Conservation (phyloP, 2,329 filamentous ascomycete species). For the Diaporthe sp. region DNA sequence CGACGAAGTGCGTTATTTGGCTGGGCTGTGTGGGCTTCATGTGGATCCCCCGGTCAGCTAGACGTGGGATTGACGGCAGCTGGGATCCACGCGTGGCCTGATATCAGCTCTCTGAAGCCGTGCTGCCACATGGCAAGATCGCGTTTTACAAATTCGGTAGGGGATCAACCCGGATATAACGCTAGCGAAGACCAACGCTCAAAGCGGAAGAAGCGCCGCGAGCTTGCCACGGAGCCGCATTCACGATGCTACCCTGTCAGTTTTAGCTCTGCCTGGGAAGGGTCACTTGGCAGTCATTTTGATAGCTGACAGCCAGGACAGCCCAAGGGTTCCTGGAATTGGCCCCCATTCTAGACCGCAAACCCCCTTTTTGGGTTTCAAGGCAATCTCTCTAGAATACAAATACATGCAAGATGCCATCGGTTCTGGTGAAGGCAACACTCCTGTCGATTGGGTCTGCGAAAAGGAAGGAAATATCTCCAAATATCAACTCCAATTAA, state of each 20-base stretch:
- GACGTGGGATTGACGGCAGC: not conserved
- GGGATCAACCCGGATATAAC: not conserved
- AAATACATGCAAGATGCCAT: too few species aligned
- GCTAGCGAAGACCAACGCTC: not conserved
- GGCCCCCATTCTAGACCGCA: not conserved
- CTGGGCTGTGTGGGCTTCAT: constrained; percentile 1
- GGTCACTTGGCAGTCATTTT: not conserved
- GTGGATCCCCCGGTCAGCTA: constrained; percentile 19
- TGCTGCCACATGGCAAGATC: constrained; percentile 16
- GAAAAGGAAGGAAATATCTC: too few species aligned
- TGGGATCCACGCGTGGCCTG: constrained; percentile 7
- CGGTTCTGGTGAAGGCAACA: too few species aligned
- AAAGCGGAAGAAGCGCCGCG: constrained; percentile 17
- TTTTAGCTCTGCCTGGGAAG: not conserved
- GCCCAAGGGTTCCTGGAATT: not conserved
- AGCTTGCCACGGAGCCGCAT: constrained; percentile 13
- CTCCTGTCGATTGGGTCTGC: too few species aligned
- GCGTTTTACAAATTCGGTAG: not conserved
- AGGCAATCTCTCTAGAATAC: too few species aligned
- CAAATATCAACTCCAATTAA: too few species aligned
- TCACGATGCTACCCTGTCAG: constrained; percentile 19
- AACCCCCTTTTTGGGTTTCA: too few species aligned
- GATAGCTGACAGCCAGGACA: not conserved
- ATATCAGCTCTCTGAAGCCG: not conserved
- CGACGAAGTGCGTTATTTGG: not conserved